Conservation (phyloP, 805 yeast genomes). For the Scheffersomyces amazonensis region DNA sequence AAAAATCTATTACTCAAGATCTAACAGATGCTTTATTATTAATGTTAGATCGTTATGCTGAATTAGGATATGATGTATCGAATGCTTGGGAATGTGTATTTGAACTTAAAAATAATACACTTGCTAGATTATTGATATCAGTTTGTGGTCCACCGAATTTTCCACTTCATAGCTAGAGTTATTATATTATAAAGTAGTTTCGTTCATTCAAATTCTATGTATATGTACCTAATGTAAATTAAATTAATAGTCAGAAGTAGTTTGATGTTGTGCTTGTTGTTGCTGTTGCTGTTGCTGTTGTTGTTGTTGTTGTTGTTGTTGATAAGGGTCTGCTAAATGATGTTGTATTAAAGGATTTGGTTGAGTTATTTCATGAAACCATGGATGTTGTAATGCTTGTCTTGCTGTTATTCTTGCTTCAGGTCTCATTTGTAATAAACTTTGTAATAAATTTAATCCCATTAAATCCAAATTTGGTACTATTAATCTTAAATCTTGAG, state of each 20-base stretch:
- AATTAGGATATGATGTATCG: neutral
- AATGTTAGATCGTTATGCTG: constrained; percentile 2
- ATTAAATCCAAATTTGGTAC: constrained; percentile 68
- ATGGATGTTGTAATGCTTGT: constrained; percentile 65
- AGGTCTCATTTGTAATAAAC: constrained; percentile 59
- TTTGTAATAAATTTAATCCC: constrained; percentile 65
- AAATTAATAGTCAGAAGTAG: no score
- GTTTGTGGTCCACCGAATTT: no score
- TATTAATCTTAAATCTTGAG: constrained; percentile 75
- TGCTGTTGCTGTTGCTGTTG: constrained; percentile 16
- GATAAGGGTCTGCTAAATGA: constrained; percentile 17
- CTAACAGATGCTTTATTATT: neutral
- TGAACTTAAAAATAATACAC: constrained; percentile 3
- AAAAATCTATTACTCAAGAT: constrained; percentile 1
- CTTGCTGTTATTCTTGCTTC: constrained; percentile 59
- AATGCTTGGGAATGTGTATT: constrained; percentile 6
- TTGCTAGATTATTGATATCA: constrained; percentile 5
- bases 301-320: constrained; percentile 15
- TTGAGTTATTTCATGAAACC: constrained; percentile 74
- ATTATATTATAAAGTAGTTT: no score
- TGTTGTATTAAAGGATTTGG: constrained; percentile 33
- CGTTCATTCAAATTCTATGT: no score
- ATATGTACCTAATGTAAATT: no score
- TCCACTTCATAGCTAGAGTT: no score
- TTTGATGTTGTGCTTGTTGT: constrained; percentile 4